Evolutionary conservation across 1,284 basidiomycete species (phyloP), one percentile per base, ranked within the genome.

Genomic region (Leccinum olivaceoglutinosum): DNA sequence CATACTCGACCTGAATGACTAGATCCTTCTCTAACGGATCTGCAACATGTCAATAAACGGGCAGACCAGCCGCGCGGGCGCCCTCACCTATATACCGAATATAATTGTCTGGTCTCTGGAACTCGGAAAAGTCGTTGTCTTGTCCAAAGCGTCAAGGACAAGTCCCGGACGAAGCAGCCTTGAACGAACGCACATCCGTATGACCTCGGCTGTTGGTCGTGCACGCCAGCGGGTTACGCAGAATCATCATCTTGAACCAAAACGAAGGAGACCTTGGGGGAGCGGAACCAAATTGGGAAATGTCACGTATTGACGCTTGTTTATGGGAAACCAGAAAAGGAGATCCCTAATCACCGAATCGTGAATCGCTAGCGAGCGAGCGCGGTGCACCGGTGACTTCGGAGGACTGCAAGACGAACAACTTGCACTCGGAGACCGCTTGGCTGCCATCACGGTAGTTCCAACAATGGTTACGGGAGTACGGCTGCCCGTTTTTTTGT

Each of bases 1-100:
- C 96, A 80, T 99, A 99, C 76, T 99, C 96, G 56, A 98, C 96
- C 73, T 96, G 94, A 59, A 87, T 85, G 10, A 91, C 90, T 36
- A 98, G 85, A 67, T 99, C 97, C 61, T 85, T 87, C 75, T 99
- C 96, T 67, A 96, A 81, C 0, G 96, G 96, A 72, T 98, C 96
- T 94, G 69, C 34, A 29, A 51, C 21, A 44, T 7, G 41, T 75
- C 62, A 67, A 62, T 46, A 58, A 54, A 36, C 16, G 21, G 18
- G 44, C 16, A 49, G 10, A 36, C 21, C 62, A 2, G 44, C 14
- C 9, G 32, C 34, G 5, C 41, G 39, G 32, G 18, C 4, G 49
- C 12, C 44, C 83, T 58, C 70, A 93, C 92, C 93, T 68, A 96
- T 92, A 74, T 96, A 87, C 57, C 93, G 88, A 73, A 96, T 91